Evolutionary conservation across 495 filamentous ascomycete species (phyloP).

Genomic region (Talaromyces ruber): DNA sequence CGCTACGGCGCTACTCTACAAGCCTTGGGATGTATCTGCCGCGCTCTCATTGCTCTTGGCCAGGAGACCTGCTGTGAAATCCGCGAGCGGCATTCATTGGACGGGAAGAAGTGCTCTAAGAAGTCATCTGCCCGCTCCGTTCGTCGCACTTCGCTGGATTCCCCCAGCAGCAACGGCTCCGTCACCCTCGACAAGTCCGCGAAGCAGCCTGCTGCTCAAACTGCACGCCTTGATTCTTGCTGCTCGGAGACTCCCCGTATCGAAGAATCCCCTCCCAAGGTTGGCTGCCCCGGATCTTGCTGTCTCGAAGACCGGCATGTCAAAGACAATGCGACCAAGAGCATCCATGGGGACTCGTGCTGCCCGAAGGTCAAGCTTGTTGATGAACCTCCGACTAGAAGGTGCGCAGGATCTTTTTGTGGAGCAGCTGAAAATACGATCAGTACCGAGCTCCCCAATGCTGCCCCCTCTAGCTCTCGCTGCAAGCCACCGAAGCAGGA

Average conservation of each 20-base stretch:
- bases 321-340: neutral
- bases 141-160: conserved; percentile 11
- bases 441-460: neutral
- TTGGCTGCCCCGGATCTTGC: neutral
- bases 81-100: neutral
- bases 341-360: neutral
- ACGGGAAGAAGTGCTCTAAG: conserved; percentile 4
- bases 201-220: neutral
- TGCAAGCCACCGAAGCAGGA: conserved; percentile 7
- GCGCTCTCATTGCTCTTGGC: conserved; percentile 41
- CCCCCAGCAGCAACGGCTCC: conserved; percentile 5
- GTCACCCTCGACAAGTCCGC: neutral
- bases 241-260: neutral
- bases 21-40: conserved; percentile 47
- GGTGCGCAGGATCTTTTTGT: too few species aligned
- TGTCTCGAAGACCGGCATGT: neutral
- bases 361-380: neutral
- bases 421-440: too few species aligned
- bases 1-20: conserved; percentile 31
- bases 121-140: conserved; percentile 7
- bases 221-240: neutral
- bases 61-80: conserved; percentile 41
- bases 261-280: neutral
- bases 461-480: conserved; percentile 5
- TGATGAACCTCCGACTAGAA: too few species aligned